Percentiles rank a stretch among this genome's conserved stretches.
These are phyloP conservation scores for Pythium coloratum DNA, from an alignment of 352 stramenopile genomes.

Conservation along the genomic window DNA sequence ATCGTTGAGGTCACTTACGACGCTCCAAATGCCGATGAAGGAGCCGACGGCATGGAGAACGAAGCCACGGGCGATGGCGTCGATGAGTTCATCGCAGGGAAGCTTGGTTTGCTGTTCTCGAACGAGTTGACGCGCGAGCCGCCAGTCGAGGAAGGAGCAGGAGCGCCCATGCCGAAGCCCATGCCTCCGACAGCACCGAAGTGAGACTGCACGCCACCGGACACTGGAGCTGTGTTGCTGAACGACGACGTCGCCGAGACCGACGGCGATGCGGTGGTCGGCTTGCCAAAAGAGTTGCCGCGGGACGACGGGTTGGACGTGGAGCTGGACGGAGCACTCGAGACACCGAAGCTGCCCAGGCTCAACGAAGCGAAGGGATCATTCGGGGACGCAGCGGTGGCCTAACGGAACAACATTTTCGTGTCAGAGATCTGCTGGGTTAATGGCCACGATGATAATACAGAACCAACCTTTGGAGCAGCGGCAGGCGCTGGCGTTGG, in stretches of 20 bases:
- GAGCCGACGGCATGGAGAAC: constrained; percentile 33
- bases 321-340: constrained; percentile 22
- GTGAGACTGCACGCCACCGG: constrained; percentile 7
- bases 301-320: constrained; percentile 32
- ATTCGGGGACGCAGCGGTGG: constrained; percentile 45
- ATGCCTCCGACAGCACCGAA: constrained; percentile 8
- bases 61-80: constrained; percentile 34
- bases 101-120: constrained; percentile 20
- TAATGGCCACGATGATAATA: neutral
- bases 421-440: neutral
- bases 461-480: constrained; percentile 39
- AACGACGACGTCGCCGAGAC: constrained; percentile 24
- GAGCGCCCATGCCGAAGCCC: constrained; percentile 21
- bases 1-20: constrained; percentile 12
- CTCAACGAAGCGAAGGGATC: constrained; percentile 78
- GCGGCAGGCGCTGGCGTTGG: constrained; percentile 27
- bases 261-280: constrained; percentile 5
- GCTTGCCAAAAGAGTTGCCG: constrained; percentile 35
- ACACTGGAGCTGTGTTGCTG: constrained; percentile 16
- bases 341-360: constrained; percentile 54
- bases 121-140: constrained; percentile 47
- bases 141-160: constrained; percentile 12
- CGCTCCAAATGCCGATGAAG: constrained; percentile 7
- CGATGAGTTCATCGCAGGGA: constrained; percentile 22
- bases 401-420: neutral